Base-by-base conservation (phyloP, 768 basidiomycete genomes). In the Termitomyces bulborhizus region DNA sequence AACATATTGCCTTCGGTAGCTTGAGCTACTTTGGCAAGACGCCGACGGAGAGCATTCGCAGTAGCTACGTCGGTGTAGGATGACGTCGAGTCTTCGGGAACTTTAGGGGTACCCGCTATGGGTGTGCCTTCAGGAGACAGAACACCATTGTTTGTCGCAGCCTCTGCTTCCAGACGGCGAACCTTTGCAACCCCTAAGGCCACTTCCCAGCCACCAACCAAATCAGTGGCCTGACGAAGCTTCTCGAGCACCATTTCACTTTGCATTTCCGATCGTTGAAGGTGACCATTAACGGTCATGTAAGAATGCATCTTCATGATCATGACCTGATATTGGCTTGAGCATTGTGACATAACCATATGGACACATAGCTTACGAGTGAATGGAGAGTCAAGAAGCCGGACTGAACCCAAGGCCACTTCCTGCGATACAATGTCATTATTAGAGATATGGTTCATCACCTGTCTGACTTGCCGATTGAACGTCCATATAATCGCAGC, bases 291-390 rank as follows among this genome's bases (percentile, higher is more conserved):
- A 42, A 88, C 81, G 21, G 86, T 80, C 68, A 90, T 82, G 70
- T 98, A 99, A 4, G 93, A 97, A 69, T 99, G 95, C 78, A 96
- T 87, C 72, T 97, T 91, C 92, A 94, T 94, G 62, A 93, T 81
- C 85, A 94, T 86, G 56, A 86, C 82, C 82, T 86, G 27, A 40
- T 3, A 7, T 21, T 39, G 24, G 29, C 29, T 46, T 59, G 9
- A 44, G 40, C 7, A 7, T 34, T 16, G 29, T 37, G 32, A 42
- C 31, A 42, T 29, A 7, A 18, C 46, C 46, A 41, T 32, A 13
- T 32, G 34, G 34, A 24, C 1, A 13, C 47, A 34, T 34, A 16
- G 71, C 81, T 53, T 58, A 86, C 90, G 21, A 98, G 74, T 8
- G 89, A 84, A 66, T 98, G 95, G 47, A 93, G 69, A 0, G 89